These are phyloP conservation scores for Fraxinus albicans DNA, from an alignment of 305 asterid species.

Conservation along the genomic window DNA sequence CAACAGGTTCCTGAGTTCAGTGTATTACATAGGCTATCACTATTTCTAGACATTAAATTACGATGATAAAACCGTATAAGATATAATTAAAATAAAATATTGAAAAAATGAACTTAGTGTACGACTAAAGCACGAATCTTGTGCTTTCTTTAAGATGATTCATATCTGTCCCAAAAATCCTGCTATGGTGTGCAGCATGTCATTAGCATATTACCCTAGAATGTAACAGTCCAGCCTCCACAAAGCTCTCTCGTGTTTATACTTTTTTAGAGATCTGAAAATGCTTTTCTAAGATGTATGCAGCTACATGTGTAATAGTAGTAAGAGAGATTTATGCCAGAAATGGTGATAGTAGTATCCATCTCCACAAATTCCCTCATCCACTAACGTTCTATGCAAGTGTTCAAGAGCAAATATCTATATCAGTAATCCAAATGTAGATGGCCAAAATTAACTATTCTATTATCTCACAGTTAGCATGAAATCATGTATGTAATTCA, in stretches of 20 bases:
- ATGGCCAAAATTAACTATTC: background rate
- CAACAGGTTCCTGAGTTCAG: background rate
- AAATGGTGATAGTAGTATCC: background rate
- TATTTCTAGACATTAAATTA: background rate
- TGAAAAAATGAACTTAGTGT: background rate
- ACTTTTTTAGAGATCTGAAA: background rate
- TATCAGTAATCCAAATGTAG: background rate
- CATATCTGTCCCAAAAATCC: background rate
- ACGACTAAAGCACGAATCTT: background rate
- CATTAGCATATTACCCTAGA: background rate
- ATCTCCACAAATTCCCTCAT: background rate
- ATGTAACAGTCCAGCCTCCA: background rate
- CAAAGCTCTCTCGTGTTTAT: background rate
- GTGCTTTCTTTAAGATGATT: background rate
- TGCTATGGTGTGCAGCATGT: background rate
- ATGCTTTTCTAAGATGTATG: background rate
- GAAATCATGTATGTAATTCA: background rate
- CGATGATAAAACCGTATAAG: background rate
- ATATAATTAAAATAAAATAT: background rate
- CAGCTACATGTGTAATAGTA: background rate
- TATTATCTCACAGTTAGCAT: background rate
- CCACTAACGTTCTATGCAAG: background rate
- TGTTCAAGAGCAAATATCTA: background rate
- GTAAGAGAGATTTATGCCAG: background rate
- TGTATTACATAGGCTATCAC: background rate